Base-by-base conservation (phyloP, 1,139 yeast genomes). In the Lodderomyces metapsilosis region DNA sequence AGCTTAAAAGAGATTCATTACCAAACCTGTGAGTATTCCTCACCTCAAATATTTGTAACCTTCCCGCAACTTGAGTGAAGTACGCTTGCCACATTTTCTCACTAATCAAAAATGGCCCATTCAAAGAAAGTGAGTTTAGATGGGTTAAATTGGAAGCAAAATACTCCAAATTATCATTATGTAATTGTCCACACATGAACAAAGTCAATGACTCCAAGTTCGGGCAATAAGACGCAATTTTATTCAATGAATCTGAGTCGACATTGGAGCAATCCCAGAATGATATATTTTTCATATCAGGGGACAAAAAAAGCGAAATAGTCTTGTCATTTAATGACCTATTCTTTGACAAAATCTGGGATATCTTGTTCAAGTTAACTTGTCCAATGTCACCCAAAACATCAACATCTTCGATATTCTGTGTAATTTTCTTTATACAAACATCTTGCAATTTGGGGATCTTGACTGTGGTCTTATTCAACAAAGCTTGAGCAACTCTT, bases 261-360 rank as follows among this genome's bases (percentile, higher is more conserved):
- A 92, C 75, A 43, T 82, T 82, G 1, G 96, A 88, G 59, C 98
- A 92, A 63, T 92, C 98, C 92, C 96, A 88, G 48, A 92, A 80
- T 50, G 85, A 85, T 33, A 92, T 62, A 3, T 64, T 57, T 43
- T 64, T 75, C 41, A 81, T 61, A 15, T 74, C 69, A 0, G 88
- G 78, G 38, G 80, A 80, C 41, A 92, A 64, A 57, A 92, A 92
- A 38, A 92, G 66, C 38, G 80, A 67, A 56, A 91, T 61, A 0
- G 97, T 89, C 16, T 75, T 66, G 50, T 84, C 80, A 53, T 84
- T 78, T 39, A 92, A 67, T 0, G 92, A 84, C 40, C 98, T 66
- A 59, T 89, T 92, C 44, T 86, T 82, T 25, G 94, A 81, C 27
- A 92, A 63, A 47, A 94, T 91, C 44, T 80, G 75, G 12, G 89